These are phyloP conservation scores for Sarocladium oryzae DNA, from an alignment of 2,329 filamentous ascomycete genomes.

Conservation along the genomic window DNA sequence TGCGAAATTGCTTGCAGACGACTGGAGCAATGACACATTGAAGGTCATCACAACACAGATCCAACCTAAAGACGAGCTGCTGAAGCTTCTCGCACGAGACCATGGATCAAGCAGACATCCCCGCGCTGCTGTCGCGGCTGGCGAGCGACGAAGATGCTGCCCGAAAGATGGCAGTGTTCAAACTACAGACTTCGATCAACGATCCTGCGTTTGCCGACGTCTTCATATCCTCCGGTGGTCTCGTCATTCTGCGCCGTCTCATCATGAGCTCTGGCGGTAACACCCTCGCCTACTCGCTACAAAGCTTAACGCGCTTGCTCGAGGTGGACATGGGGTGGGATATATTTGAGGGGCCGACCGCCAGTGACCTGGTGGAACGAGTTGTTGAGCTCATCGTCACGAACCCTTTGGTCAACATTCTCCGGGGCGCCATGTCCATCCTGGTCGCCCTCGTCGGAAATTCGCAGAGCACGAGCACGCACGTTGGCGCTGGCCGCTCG, in stretches of 20 bases:
- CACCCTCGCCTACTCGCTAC: slow-evolving; percentile 89
- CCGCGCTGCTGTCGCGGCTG: slow-evolving; percentile 56
- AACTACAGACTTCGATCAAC: slow-evolving; percentile 89
- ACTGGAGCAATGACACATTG: background rate
- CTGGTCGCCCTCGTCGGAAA: slow-evolving; percentile 88
- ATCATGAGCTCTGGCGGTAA: slow-evolving; percentile 85
- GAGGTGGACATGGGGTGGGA: slow-evolving; percentile 99
- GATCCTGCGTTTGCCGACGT: slow-evolving; percentile 95
- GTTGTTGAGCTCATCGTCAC: slow-evolving; percentile 90
- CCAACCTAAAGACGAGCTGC: background rate
- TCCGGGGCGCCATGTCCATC: slow-evolving; percentile 94
- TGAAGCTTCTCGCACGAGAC: slow-evolving; percentile 11
- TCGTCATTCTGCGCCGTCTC: slow-evolving; percentile 72
- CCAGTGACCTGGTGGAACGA: slow-evolving; percentile 63
- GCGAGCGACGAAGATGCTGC: slow-evolving; percentile 76
- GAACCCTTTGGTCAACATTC: slow-evolving; percentile 93
- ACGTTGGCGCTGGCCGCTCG: slow-evolving; percentile 26
- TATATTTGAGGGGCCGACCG: slow-evolving; percentile 58
- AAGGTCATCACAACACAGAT: background rate
- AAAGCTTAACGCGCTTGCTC: slow-evolving; percentile 77
- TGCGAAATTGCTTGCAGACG: background rate
- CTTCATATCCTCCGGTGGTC: slow-evolving; percentile 84
- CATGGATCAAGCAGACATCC: slow-evolving; percentile 64
- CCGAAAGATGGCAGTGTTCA: slow-evolving; percentile 98
- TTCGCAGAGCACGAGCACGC: slow-evolving; percentile 47